phyloP scores from a whole-genome alignment of 495 filamentous ascomycete genomes.

The Hypomontagnella submonticulosa region DNA sequence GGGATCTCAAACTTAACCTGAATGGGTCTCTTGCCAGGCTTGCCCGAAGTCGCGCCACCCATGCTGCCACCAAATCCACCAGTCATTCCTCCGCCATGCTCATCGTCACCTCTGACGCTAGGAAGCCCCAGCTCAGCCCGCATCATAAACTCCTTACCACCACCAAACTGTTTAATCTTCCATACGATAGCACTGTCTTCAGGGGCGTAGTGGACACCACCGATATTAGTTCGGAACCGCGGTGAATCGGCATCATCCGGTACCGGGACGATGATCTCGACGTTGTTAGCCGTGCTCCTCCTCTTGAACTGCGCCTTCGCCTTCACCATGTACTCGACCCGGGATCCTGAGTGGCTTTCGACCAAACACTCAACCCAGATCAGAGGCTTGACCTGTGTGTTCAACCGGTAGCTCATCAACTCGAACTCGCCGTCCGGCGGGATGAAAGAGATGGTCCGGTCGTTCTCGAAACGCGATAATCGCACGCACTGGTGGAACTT shows the following conservation, averaged over 20 bases:
- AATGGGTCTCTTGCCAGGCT: slow-evolving; percentile 91
- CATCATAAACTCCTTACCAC: slow-evolving; percentile 99
- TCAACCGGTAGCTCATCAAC: slow-evolving; percentile 98
- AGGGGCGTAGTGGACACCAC: slow-evolving; percentile 97
- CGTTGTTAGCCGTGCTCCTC: slow-evolving; percentile 96
- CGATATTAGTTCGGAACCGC: slow-evolving; percentile 97
- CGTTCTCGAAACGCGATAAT: slow-evolving; percentile 95
- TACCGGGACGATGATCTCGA: slow-evolving; percentile 96
- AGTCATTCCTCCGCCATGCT: slow-evolving; percentile 95
- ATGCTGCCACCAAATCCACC: slow-evolving; percentile 96
- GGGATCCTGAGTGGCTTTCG: slow-evolving; percentile 90
- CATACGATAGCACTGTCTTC: slow-evolving; percentile 98
- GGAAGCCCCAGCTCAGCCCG: slow-evolving; percentile 96
- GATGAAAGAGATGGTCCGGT: slow-evolving; percentile 98
- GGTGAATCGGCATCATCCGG: slow-evolving; percentile 97
- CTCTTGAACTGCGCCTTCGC: slow-evolving; percentile 98
- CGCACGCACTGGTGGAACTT: slow-evolving; percentile 99
- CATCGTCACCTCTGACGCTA: slow-evolving; percentile 95
- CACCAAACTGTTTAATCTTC: slow-evolving; percentile 99
- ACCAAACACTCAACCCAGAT: slow-evolving; percentile 99
- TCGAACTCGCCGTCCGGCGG: slow-evolving; percentile 99
- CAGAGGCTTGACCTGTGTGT: slow-evolving; percentile 97
- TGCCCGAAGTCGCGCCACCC: slow-evolving; percentile 78
- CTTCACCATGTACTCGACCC: slow-evolving; percentile 99
- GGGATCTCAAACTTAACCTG: slow-evolving; percentile 99